Conservation (phyloP, 768 basidiomycete genomes). For the Pulveroboletus sp. region DNA sequence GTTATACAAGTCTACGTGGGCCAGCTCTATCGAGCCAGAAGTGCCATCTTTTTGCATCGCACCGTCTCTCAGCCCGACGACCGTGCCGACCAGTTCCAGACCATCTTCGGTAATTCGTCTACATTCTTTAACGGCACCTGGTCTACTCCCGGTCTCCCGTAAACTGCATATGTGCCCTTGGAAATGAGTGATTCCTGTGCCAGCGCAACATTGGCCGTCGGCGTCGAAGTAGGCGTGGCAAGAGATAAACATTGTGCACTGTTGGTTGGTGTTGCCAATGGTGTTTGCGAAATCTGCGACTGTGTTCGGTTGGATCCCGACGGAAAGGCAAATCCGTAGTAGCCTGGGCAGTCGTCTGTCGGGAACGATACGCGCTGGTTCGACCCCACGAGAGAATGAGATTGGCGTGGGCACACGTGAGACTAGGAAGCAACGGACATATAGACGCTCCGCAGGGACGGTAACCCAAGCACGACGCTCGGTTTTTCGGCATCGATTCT, state of each 20-base stretch:
- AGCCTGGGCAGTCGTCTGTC: constrained; percentile 26
- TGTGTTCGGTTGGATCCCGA: constrained; percentile 25
- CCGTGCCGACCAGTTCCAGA: constrained; percentile 20
- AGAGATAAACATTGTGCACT: constrained; percentile 25
- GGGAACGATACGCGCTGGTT: constrained; percentile 31
- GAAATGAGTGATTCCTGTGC: constrained; percentile 8
- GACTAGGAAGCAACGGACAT: constrained; percentile 16
- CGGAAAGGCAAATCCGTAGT: constrained; percentile 31
- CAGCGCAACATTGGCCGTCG: constrained; percentile 12
- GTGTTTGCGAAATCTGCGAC: constrained; percentile 26
- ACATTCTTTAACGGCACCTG: constrained; percentile 11
- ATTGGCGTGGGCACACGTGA: neutral
- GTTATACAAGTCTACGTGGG: too few relatives aligned
- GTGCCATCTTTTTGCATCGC: neutral
- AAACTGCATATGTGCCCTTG: constrained; percentile 10
- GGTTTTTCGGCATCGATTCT: constrained; percentile 11
- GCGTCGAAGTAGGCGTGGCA: constrained; percentile 26
- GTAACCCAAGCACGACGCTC: constrained; percentile 18
- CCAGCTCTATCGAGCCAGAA: too few relatives aligned
- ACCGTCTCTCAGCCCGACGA: neutral
- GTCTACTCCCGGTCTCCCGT: constrained; percentile 5
- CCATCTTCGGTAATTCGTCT: constrained; percentile 12
- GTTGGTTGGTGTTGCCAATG: constrained; percentile 24
- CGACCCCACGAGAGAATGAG: neutral
- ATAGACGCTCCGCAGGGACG: constrained; percentile 31